phyloP scores from a whole-genome alignment of 2,329 filamentous ascomycete species.

The Orbilia quercus region DNA sequence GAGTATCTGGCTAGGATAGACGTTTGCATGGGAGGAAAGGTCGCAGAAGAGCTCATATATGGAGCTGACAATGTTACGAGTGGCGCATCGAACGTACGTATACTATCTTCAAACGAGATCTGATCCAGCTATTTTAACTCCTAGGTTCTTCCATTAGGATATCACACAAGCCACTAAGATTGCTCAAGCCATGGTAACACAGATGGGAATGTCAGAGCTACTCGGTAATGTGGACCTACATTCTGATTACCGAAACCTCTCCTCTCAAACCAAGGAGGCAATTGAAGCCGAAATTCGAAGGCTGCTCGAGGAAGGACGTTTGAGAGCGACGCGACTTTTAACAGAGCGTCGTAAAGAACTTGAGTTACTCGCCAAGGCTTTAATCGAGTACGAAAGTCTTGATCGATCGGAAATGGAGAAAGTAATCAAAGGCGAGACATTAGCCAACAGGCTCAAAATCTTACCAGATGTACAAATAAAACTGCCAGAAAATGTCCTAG shows the following conservation, averaged over 20 bases:
- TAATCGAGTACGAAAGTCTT: slow-evolving; percentile 94
- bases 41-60: slow-evolving; percentile 90
- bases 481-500: slow-evolving; percentile 68
- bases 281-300: slow-evolving; percentile 91
- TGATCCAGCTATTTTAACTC: neutral
- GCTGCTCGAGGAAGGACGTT: slow-evolving; percentile 82
- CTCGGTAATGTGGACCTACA: slow-evolving; percentile 91
- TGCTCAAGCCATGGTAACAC: slow-evolving; percentile 88
- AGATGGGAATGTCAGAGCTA: slow-evolving; percentile 86
- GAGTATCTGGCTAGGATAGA: slow-evolving; percentile 83
- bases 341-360: slow-evolving; percentile 82
- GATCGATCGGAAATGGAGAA: slow-evolving; percentile 89
- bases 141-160: slow-evolving; percentile 70
- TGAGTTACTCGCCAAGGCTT: slow-evolving; percentile 84
- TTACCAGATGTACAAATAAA: slow-evolving; percentile 73
- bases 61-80: slow-evolving; percentile 91
- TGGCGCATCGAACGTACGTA: slow-evolving; percentile 79
- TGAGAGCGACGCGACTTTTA: slow-evolving; percentile 77
- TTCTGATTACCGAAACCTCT: slow-evolving; percentile 82
- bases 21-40: slow-evolving; percentile 84
- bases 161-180: slow-evolving; percentile 82
- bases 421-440: slow-evolving; percentile 85
- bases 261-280: slow-evolving; percentile 82
- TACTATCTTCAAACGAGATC: neutral
- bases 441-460: slow-evolving; percentile 74